Evolutionary conservation across 2,329 filamentous ascomycete species (phyloP), one percentile per base, ranked within the genome.

Genomic region (Juglanconis sp.): DNA sequence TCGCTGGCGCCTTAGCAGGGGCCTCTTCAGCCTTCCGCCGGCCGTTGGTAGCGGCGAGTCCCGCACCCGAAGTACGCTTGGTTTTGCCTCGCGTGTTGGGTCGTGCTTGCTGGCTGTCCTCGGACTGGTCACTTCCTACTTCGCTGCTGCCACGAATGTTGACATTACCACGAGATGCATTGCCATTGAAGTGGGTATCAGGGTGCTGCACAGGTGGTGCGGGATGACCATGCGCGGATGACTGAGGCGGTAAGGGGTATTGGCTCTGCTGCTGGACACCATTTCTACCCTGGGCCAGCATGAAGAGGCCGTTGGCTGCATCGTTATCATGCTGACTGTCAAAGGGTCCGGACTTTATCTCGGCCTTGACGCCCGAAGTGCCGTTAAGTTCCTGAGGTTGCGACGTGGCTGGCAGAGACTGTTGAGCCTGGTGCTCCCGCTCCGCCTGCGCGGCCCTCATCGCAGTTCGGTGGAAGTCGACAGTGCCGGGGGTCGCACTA

Each of bases 391-490:
- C 83, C 69, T 84, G 78, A 57, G 85, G 79, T 70, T 88, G 81
- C 61, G 87, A 81, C 3, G 79, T 79, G 59, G 69, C 68, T 31
- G 71, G 65, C 56, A 69, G 30, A 62, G 70, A 55, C 81, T 67
- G 66, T 60, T 72, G 73, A 67, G 72, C 65, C 64, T 77, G 70
- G 60, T 77, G 67, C 51, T 84, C 79, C 32, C 78, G 77, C 72
- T 89, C 89, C 5, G 85, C 84, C 15, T 89, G 89, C 11, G 87
- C 87, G 24, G 91, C 91, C 66, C 86, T 92, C 74, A 98, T 79
- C 34, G 94, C 95, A 65, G 94, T 96, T 62, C 94, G 89, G 69
- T 98, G 94, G 69, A 99, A 99, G 70, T 99, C 95, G 53, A 96
- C 79, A 0, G 94, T 96, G 63, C 89, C 88, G 8, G 95, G 95